Conservation (phyloP, 306 rosid genomes). For the Mimosa bimucronata region DNA sequence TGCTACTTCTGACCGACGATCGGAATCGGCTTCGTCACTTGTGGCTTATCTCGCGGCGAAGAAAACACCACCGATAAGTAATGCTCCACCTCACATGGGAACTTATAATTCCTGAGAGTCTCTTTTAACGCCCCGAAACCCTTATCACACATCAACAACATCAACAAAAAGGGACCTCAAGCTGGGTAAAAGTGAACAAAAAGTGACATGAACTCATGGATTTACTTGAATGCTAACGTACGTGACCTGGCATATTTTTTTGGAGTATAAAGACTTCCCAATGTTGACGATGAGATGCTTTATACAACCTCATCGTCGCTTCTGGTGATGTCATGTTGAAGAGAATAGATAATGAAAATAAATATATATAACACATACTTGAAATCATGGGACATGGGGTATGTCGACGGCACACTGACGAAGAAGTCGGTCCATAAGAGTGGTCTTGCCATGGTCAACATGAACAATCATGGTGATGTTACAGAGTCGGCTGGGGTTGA, state of each 20-base stretch:
- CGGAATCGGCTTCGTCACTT: too few relatives aligned
- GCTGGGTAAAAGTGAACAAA: not conserved
- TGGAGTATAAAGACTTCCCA: constrained; percentile 95
- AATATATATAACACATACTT: too few relatives aligned
- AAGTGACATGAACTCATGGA: not conserved
- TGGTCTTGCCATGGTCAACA: constrained; percentile 98
- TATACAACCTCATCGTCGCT: constrained; percentile 79
- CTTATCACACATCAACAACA: constrained; percentile 27
- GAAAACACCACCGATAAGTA: too few relatives aligned
- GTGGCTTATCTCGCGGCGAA: too few relatives aligned
- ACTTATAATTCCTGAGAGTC: constrained; percentile 93
- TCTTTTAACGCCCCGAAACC: constrained; percentile 90
- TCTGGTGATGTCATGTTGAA: constrained; percentile 92
- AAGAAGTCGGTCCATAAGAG: constrained; percentile 97
- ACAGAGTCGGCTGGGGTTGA: constrained; percentile 77
- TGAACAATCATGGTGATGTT: constrained; percentile 97
- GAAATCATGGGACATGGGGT: too few relatives aligned
- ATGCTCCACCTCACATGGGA: too few relatives aligned
- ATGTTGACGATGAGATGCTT: constrained; percentile 85
- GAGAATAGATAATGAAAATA: too few relatives aligned
- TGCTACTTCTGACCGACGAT: too few relatives aligned
- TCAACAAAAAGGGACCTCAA: not conserved
- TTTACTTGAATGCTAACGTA: constrained; percentile 88
- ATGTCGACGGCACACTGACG: constrained; percentile 99
- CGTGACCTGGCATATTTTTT: constrained; percentile 86